A percentile compares a stretch with the other conserved stretches of the same genome.
Evolutionary conservation across 2,329 filamentous ascomycete genomes (phyloP).

Genomic region (Dactylellina cionopaga): DNA sequence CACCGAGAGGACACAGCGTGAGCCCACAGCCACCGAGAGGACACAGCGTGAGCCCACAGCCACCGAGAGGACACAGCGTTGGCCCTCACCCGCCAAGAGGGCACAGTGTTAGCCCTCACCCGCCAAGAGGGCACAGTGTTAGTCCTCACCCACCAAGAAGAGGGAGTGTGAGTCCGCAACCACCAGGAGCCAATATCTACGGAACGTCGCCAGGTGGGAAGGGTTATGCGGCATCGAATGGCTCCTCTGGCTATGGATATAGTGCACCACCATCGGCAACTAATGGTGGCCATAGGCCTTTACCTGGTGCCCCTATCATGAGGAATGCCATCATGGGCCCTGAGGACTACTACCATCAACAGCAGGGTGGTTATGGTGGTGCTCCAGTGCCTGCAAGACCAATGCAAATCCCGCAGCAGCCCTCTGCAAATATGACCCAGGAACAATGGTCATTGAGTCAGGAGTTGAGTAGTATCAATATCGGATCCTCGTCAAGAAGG

Average conservation of each 20-base stretch:
- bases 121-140: not conserved
- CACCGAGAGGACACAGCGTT: not conserved
- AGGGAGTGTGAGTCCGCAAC: slow-evolving; percentile 35
- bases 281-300: slow-evolving; percentile 23
- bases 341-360: slow-evolving; percentile 43
- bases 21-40: not conserved
- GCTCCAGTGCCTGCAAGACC: not conserved
- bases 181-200: slow-evolving; percentile 31
- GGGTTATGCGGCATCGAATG: slow-evolving; percentile 26
- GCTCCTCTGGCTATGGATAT: slow-evolving; percentile 36
- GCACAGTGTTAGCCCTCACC: not conserved
- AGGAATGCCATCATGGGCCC: slow-evolving; percentile 51
- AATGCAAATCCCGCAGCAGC: slow-evolving; percentile 23
- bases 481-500: slow-evolving; percentile 37
- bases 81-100: not conserved
- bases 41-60: not conserved
- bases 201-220: slow-evolving; percentile 36
- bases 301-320: slow-evolving; percentile 45
- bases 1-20: not conserved
- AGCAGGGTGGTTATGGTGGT: slow-evolving; percentile 11
- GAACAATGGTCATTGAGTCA: slow-evolving; percentile 52
- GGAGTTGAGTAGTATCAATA: slow-evolving; percentile 48
- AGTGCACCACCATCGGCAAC: not conserved
- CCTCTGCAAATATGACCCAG: slow-evolving; percentile 37
- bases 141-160: slow-evolving; percentile 12